Base-by-base conservation (phyloP, 352 stramenopile genomes). In the Pythium biforme region DNA sequence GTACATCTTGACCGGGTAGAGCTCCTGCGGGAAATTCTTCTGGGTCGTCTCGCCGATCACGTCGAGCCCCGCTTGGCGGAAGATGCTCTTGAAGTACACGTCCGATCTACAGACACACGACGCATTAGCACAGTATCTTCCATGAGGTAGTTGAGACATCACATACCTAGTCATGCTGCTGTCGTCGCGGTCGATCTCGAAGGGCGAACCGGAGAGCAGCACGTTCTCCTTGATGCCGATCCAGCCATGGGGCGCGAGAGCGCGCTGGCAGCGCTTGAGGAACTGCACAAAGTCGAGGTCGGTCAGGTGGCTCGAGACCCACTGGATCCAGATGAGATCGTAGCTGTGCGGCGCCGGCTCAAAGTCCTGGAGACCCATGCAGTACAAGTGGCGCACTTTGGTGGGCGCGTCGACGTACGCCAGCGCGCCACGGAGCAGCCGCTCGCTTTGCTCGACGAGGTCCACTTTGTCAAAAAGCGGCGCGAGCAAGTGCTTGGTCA, bases 271-370 rank as follows among this genome's bases (percentile, higher is more conserved):
- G 52, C 94, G 74, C 62, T 86, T 81, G 29, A 99, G 73, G 65
- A 98, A 98, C 27, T 73, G 63, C 40, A 99, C 83, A 33, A 98
- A 91, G 73, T 99, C 96, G 17, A 92, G 66, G 73, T 99, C 97
- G 2, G 92, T 98, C 33, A 99, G 74, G 74, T 99, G 97, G 34
- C 90, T 87, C 17, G 97, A 82, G 46, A 98, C 91, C 97, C 97
- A 99, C 75, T 99, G 97, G 64, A 98, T 89, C 95, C 96, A 99
- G 64, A 99, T 92, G 51, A 99, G 78, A 74, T 98, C 90, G 79
- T 98, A 98, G 39, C 68, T 89, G 8, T 62, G 67, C 29, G 71
- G 27, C 14, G 55, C 37, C 3, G 90, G 89, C 12, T 88, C 69
- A 62, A 97, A 97, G 43, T 97, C 88, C 66, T 98, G 94, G 66